Base-by-base conservation (phyloP, 2,329 filamentous ascomycete species). In the Epichloe uncinata region DNA sequence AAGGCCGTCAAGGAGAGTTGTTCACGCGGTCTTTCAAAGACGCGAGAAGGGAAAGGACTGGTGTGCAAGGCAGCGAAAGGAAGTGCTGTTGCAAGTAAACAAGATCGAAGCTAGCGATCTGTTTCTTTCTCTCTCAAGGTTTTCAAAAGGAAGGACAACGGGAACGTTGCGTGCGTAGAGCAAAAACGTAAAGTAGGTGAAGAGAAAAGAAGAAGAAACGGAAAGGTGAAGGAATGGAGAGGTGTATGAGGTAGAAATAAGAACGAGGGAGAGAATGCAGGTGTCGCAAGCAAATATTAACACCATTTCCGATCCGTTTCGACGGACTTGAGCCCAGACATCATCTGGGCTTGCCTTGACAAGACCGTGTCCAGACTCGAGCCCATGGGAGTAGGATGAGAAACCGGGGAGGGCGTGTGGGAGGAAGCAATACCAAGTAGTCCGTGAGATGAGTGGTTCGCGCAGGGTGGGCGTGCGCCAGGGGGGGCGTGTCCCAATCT, bases 1-100 rank as follows among this genome's bases (percentile, higher is more conserved):
- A 61, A 65, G 58, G 66, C 65, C 63, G 63, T 57, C 48, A 60
- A 58, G 61, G 54, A 61, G 56, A 57, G 54, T 42, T 22, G 12
- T 30, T 22, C 20, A 13, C n/a, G 67, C 66, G 54, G 66, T 74
- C 73, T 76, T 58, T 76, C 73, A 74, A 76, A 75, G 73, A 75
- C 69, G 66, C 70, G 52, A 36, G 38, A 36, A 38, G 63, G 58
- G 63, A 62, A 69, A 26, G 48, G 51, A 47, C 26, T 40, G 43
- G 15, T 37, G 64, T 66, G 68, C 58, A 56, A 53, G 60, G 60
- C 55, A 61, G 64, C 58, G 52, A 60, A 60, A 56, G 58, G 56
- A 61, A 56, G 55, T 55, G 55, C 54, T 47, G 48, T 49, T 47
- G 47, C 47, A 42, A 26, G 44, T 6, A 40, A 47, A 42, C 45